These are phyloP conservation scores for Begonia masoniana DNA, from an alignment of 306 rosid genomes.

Conservation along the genomic window DNA sequence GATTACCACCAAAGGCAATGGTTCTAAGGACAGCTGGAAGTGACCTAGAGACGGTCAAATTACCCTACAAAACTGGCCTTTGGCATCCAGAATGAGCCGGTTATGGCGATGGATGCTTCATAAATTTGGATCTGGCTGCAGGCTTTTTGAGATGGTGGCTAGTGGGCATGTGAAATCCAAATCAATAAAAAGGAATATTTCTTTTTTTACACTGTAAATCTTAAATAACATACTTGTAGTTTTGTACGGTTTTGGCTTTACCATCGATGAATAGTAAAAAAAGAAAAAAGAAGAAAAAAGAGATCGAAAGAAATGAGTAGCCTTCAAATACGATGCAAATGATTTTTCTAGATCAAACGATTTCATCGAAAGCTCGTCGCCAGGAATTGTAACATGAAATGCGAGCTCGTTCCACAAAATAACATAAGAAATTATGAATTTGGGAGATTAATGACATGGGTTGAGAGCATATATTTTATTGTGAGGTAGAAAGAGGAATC, in stretches of 20 bases:
- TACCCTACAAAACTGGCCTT: constrained; percentile 23
- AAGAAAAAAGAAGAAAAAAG: constrained; percentile 1
- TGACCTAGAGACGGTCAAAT: constrained; percentile 13
- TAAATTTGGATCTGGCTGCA: not conserved
- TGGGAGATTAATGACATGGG: no score
- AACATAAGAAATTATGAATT: no score
- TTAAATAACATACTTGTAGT: not conserved
- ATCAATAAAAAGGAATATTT: not conserved
- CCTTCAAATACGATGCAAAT: constrained; percentile 18
- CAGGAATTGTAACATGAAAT: no score
- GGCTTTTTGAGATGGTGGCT: constrained; percentile 13
- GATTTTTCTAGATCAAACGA: constrained; percentile 7
- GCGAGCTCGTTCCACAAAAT: no score
- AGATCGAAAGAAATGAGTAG: constrained; percentile 6
- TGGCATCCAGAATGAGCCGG: constrained; percentile 28
- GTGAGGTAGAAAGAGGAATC: no score
- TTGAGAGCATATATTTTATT: no score
- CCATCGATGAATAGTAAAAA: constrained; percentile 24
- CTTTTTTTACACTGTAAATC: not conserved
- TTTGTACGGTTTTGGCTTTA: constrained; percentile 5
- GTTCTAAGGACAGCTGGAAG: no score
- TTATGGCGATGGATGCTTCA: constrained; percentile 1
- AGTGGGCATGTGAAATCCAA: constrained; percentile 19
- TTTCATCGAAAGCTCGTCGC: no score
- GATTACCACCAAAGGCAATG: constrained; percentile 3